phyloP scores from a whole-genome alignment of 352 stramenopile genomes.

The Pythium coloratum region DNA sequence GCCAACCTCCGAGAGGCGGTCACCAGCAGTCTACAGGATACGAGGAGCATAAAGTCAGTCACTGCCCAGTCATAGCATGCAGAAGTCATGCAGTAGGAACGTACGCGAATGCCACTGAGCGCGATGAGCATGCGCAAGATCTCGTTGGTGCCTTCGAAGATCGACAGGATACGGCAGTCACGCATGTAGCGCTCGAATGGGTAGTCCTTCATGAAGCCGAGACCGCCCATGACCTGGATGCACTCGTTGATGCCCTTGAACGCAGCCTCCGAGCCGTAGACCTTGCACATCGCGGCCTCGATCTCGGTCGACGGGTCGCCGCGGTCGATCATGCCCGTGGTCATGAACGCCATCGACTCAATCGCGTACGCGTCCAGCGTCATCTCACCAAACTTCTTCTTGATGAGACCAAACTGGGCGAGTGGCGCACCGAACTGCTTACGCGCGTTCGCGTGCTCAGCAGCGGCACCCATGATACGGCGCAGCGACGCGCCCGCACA shows the following conservation, averaged over 20 bases:
- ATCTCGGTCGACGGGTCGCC: constrained; percentile 86
- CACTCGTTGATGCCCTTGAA: constrained; percentile 87
- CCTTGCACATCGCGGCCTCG: constrained; percentile 88
- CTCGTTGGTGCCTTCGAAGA: constrained; percentile 93
- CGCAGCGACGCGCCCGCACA: constrained; percentile 71
- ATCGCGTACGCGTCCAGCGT: constrained; percentile 81
- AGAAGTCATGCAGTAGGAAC: constrained; percentile 13
- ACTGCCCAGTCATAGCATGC: neutral
- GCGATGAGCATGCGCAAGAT: constrained; percentile 92
- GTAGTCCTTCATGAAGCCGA: constrained; percentile 92
- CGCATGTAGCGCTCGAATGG: constrained; percentile 91
- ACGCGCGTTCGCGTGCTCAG: constrained; percentile 74
- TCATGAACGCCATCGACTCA: constrained; percentile 90
- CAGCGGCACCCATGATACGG: constrained; percentile 61
- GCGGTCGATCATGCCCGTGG: constrained; percentile 87
- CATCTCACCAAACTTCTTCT: constrained; percentile 89
- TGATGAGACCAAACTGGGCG: constrained; percentile 80
- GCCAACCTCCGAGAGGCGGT: constrained; percentile 72
- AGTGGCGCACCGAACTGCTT: constrained; percentile 82
- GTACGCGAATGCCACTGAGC: constrained; percentile 77
- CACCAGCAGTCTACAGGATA: constrained; percentile 58
- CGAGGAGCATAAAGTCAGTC: neutral
- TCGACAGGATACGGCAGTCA: constrained; percentile 89
- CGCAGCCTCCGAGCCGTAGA: constrained; percentile 83
- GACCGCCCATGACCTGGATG: constrained; percentile 88